Conservation (phyloP, 2,329 filamentous ascomycete species). For the Aspergillus chevalieri region DNA sequence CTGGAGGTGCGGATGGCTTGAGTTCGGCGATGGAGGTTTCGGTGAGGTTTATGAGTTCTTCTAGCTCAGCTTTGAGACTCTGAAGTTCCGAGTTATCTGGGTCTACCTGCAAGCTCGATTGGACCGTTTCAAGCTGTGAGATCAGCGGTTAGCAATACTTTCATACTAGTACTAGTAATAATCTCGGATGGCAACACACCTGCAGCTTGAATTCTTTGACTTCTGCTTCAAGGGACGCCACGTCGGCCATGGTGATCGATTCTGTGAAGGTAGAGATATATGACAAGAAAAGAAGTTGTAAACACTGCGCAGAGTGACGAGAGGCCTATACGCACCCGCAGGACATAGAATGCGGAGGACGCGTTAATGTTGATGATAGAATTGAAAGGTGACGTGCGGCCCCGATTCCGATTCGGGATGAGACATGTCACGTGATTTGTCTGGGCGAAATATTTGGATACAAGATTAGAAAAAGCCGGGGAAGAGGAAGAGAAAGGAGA, state of each 20-base stretch:
- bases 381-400: no score
- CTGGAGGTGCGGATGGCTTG: constrained; percentile 53
- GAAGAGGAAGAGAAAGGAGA: no score
- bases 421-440: no score
- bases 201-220: constrained; percentile 57
- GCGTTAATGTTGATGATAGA: no score
- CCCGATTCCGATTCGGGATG: no score
- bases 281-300: neutral
- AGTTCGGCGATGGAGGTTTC: constrained; percentile 76
- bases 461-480: no score
- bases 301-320: no score
- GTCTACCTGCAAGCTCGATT: constrained; percentile 69
- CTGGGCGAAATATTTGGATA: no score
- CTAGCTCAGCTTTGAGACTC: constrained; percentile 71
- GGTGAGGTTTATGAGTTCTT: constrained; percentile 72
- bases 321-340: no score
- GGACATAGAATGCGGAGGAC: no score
- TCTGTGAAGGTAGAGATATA: neutral
- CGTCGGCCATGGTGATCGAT: constrained; percentile 33
- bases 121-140: constrained; percentile 67
- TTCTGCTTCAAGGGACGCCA: constrained; percentile 42
- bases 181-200: constrained; percentile 29
- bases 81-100: constrained; percentile 73
- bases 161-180: constrained; percentile 2
- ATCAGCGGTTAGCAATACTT: constrained; percentile 1